Conservation (phyloP, 177 flowering plant species). For the Telopea speciosissima region DNA sequence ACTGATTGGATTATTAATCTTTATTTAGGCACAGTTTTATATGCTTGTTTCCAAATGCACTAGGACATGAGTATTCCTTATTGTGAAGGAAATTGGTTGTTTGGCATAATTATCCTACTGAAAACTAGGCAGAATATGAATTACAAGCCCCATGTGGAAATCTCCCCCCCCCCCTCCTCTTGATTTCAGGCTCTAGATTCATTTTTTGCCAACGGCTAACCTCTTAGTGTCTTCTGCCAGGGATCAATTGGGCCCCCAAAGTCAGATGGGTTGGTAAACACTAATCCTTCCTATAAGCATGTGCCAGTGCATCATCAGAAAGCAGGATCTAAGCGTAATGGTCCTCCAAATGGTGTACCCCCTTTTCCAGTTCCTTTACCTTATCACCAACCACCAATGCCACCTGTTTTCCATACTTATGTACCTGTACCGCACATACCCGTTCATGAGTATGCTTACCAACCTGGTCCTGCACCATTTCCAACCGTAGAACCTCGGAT, state of each 20-base stretch:
- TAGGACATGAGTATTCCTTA: too few relatives aligned
- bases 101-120: background rate
- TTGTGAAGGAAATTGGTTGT: background rate
- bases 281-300: constrained; percentile 36
- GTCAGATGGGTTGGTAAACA: constrained; percentile 38
- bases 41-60: too few relatives aligned
- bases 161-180: background rate
- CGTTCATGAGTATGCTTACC: constrained; percentile 53
- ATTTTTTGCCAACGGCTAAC: background rate
- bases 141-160: background rate
- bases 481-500: constrained; percentile 41
- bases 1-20: too few relatives aligned
- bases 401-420: constrained; percentile 47
- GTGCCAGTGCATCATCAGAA: constrained; percentile 44
- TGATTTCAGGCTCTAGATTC: too few relatives aligned
- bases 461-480: constrained; percentile 42
- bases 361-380: constrained; percentile 47
- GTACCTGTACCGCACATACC: constrained; percentile 51
- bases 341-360: constrained; percentile 39
- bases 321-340: constrained; percentile 45
- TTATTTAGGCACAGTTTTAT: too few relatives aligned
- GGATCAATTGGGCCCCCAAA: constrained; percentile 47
- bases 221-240: constrained; percentile 23
- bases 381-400: constrained; percentile 40
- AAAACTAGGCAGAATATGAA: background rate